Conservation (phyloP, 2,329 filamentous ascomycete genomes). For the Macrophomina tecta region DNA sequence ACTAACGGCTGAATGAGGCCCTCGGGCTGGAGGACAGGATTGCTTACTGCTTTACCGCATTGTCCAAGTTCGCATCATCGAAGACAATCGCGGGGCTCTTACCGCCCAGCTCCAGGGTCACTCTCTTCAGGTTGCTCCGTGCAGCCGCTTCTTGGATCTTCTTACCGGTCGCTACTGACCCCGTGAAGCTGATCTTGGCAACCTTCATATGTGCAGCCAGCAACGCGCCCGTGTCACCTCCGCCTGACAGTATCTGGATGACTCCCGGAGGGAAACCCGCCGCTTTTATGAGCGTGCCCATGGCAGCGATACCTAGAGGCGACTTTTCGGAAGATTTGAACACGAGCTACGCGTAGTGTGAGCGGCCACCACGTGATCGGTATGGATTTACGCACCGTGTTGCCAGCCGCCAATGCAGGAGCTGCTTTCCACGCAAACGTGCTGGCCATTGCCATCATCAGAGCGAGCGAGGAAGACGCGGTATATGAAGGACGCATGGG, state of each 20-base stretch:
- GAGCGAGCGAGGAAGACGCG: no score
- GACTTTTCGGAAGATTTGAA: no score
- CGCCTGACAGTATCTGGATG: conserved; percentile 76
- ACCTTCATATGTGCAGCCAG: conserved; percentile 71
- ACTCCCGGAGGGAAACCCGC: conserved; percentile 81
- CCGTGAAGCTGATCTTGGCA: conserved; percentile 81
- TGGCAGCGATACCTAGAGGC: no score
- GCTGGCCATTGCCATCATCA: no score
- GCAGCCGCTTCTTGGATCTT: conserved; percentile 78
- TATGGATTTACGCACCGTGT: no score
- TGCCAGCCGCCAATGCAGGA: no score
- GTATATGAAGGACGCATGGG: no score
- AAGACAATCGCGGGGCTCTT: conserved; percentile 65
- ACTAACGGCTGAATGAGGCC: no score
- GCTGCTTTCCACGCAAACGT: no score
- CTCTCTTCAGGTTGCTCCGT: conserved; percentile 64
- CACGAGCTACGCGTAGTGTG: no score
- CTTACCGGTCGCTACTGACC: conserved; percentile 73
- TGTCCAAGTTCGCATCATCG: conserved; percentile 63
- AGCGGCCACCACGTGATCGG: no score
- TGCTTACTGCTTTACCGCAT: conserved; percentile 72
- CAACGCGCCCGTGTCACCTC: conserved; percentile 71
- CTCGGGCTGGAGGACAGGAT: conserved; percentile 62
- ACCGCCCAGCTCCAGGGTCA: conserved; percentile 66
- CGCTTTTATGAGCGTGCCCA: conserved; percentile 71